phyloP scores from a whole-genome alignment of 192 early-diverging fungal genomes.

The Entomortierella beljakovae region DNA sequence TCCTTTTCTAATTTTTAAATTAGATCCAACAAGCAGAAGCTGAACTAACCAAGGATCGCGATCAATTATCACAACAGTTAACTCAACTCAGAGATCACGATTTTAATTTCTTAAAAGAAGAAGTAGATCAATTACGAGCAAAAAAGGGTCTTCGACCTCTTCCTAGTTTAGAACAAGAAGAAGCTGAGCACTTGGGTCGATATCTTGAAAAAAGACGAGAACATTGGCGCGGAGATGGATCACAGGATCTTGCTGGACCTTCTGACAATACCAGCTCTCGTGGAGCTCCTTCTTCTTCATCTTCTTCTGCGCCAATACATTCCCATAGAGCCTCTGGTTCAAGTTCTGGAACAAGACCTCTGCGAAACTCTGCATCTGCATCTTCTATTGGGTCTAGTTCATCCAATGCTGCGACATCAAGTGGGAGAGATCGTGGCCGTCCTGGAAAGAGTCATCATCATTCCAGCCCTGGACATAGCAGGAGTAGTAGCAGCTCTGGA shows the following conservation, averaged over 20 bases:
- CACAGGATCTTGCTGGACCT: background rate
- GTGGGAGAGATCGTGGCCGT: background rate
- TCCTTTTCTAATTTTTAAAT: background rate
- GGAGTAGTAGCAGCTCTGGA: conserved; percentile 5
- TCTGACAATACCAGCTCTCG: background rate
- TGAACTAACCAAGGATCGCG: conserved; percentile 35
- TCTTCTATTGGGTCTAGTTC: conserved; percentile 3
- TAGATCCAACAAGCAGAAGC: conserved; percentile 34
- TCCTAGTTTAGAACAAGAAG: conserved; percentile 40
- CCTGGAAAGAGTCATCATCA: background rate
- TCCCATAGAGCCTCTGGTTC: background rate
- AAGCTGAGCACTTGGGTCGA: conserved; percentile 38
- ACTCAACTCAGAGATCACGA: conserved; percentile 28
- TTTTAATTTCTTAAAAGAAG: conserved; percentile 40
- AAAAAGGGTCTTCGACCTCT: conserved; percentile 31
- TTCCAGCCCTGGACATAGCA: background rate
- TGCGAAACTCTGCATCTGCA: background rate
- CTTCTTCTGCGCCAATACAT: background rate
- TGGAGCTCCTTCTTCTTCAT: background rate
- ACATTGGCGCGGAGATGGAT: conserved; percentile 37
- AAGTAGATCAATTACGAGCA: conserved; percentile 33
- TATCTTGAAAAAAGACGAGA: conserved; percentile 44
- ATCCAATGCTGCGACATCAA: background rate
- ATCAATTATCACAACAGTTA: conserved; percentile 39
- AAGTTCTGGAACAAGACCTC: background rate